These are phyloP conservation scores for Brassica nigra DNA, from an alignment of 345 rosid species.

Conservation along the genomic window DNA sequence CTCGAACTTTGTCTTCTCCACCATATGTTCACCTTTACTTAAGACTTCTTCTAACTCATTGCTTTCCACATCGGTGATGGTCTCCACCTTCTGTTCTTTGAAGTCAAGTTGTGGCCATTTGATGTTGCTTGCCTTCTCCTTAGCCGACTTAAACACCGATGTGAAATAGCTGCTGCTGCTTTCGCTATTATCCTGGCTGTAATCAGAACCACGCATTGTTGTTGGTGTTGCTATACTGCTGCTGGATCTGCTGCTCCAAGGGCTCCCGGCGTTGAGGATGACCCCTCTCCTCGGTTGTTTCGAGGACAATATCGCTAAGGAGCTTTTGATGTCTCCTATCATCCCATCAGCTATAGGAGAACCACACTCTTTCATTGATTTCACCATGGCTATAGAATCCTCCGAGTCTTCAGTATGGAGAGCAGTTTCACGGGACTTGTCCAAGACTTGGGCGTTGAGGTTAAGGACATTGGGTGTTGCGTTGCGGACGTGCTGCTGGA, in stretches of 20 bases:
- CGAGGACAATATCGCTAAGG: constrained; percentile 64
- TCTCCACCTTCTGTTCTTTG: constrained; percentile 42
- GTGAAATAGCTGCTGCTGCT: constrained; percentile 56
- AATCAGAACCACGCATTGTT: constrained; percentile 37
- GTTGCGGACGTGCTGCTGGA: constrained; percentile 78
- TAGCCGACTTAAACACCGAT: constrained; percentile 67
- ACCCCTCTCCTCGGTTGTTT: constrained; percentile 72
- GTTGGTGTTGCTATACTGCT: constrained; percentile 37
- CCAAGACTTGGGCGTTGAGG: constrained; percentile 55
- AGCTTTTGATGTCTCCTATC: constrained; percentile 71
- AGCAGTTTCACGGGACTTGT: constrained; percentile 59
- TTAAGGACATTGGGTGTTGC: constrained; percentile 69
- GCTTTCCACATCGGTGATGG: constrained; percentile 44
- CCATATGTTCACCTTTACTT: constrained; percentile 28
- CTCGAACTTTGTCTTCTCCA: constrained; percentile 48
- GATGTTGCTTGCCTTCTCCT: constrained; percentile 67
- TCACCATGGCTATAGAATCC: constrained; percentile 70
- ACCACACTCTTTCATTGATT: constrained; percentile 86
- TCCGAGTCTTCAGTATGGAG: constrained; percentile 80
- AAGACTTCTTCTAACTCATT: constrained; percentile 48
- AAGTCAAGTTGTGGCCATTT: constrained; percentile 73
- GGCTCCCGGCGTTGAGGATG: constrained; percentile 44
- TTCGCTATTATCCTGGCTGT: constrained; percentile 44
- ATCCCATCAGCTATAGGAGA: constrained; percentile 74
- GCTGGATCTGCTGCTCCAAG: constrained; percentile 49